Conservation (phyloP, 2,329 filamentous ascomycete species). For the Lomentospora prolificans region DNA sequence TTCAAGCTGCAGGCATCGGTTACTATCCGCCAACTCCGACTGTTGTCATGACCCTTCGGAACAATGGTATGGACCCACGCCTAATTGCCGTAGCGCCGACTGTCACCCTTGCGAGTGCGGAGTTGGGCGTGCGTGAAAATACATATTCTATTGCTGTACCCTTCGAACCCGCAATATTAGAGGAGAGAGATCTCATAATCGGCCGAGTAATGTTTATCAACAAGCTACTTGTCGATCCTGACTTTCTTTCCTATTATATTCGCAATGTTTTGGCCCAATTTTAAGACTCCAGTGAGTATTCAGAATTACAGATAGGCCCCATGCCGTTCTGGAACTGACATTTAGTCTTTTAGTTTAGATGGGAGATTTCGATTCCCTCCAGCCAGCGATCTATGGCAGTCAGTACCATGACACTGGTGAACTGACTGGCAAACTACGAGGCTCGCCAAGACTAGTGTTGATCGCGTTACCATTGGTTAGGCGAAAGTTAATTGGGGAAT, state of each 20-base stretch:
- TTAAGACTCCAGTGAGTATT: no score
- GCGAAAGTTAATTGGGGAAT: no score
- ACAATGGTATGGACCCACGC: background rate
- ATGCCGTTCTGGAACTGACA: no score
- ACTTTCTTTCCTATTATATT: background rate
- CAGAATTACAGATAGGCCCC: no score
- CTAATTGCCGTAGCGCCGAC: background rate
- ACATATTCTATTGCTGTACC: background rate
- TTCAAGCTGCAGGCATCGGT: background rate
- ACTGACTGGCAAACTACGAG: no score
- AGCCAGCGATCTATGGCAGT: no score
- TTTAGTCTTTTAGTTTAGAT: no score
- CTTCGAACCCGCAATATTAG: background rate
- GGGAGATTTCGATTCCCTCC: no score
- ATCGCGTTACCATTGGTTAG: no score
- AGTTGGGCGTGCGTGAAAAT: background rate
- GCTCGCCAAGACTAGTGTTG: no score
- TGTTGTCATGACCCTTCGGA: background rate
- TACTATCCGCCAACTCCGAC: background rate
- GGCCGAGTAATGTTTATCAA: background rate
- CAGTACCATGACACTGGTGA: no score
- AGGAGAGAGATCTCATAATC: background rate
- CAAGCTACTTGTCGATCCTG: background rate
- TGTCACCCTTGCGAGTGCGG: background rate
- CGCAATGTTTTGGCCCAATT: background rate